phyloP scores from a whole-genome alignment of 169 alveolate genomes.

The Perkinsus marinus region DNA sequence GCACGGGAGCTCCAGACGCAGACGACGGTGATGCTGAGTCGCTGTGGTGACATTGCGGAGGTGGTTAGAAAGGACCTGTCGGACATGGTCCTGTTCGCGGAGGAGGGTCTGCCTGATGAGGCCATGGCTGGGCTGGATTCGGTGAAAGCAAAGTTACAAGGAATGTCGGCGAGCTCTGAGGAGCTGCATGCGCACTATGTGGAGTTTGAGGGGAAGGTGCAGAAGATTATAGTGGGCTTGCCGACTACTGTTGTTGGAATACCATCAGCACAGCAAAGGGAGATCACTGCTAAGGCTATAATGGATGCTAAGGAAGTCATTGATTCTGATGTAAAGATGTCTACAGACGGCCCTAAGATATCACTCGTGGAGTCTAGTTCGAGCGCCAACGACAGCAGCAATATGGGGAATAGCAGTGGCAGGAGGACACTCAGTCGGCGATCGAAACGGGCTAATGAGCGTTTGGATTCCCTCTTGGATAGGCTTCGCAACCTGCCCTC shows the following conservation, averaged over 20 bases:
- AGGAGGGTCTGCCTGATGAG: background rate
- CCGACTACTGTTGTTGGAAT: background rate
- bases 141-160: background rate
- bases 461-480: background rate
- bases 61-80: background rate
- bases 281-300: background rate
- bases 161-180: background rate
- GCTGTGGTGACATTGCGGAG: background rate
- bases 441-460: background rate
- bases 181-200: background rate
- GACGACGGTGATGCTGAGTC: background rate
- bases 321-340: background rate
- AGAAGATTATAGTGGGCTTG: background rate
- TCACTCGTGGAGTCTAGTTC: background rate
- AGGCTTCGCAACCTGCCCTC: background rate
- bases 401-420: background rate
- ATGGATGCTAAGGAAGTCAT: background rate
- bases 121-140: background rate
- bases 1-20: background rate
- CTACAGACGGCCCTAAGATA: background rate
- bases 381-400: background rate
- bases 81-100: background rate
- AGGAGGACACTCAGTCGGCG: background rate
- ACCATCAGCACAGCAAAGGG: background rate
- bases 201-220: background rate